Percentiles rank a stretch among this genome's conserved stretches.
Conservation (phyloP, 1,284 basidiomycete genomes). For the Boletus sp. region DNA sequence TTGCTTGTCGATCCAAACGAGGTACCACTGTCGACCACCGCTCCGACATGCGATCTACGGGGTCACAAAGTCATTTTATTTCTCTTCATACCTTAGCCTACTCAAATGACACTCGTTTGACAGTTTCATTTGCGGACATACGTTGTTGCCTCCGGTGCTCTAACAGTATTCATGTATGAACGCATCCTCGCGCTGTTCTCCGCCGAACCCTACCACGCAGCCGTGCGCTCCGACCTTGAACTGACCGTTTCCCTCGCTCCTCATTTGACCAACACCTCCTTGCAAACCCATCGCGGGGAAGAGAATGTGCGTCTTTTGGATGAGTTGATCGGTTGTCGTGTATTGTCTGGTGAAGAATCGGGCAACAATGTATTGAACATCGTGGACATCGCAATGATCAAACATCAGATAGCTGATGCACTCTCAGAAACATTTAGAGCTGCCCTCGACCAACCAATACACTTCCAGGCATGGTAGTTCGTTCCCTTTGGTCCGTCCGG, state of each 20-base stretch:
- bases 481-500: neutral
- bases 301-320: conserved; percentile 69
- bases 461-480: conserved; percentile 68
- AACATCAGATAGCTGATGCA: conserved; percentile 60
- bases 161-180: conserved; percentile 76
- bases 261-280: conserved; percentile 94
- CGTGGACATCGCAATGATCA: conserved; percentile 54
- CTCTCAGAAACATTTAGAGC: conserved; percentile 85
- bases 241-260: conserved; percentile 46
- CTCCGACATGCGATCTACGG: conserved; percentile 30
- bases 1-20: conserved; percentile 72
- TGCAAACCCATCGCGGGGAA: conserved; percentile 74
- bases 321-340: conserved; percentile 66
- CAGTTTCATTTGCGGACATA: conserved; percentile 96
- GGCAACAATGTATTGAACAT: conserved; percentile 24
- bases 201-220: conserved; percentile 55
- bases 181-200: conserved; percentile 88
- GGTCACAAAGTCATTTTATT: conserved; percentile 63
- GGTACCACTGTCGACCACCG: conserved; percentile 27
- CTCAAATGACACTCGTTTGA: conserved; percentile 14
- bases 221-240: conserved; percentile 31
- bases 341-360: conserved; percentile 39
- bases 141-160: conserved; percentile 80
- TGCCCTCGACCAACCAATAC: conserved; percentile 77
- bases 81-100: conserved; percentile 4